Percentiles rank a stretch among this genome's conserved stretches.
Conservation (phyloP, 805 yeast species). For the Candida fluviatilis region DNA sequence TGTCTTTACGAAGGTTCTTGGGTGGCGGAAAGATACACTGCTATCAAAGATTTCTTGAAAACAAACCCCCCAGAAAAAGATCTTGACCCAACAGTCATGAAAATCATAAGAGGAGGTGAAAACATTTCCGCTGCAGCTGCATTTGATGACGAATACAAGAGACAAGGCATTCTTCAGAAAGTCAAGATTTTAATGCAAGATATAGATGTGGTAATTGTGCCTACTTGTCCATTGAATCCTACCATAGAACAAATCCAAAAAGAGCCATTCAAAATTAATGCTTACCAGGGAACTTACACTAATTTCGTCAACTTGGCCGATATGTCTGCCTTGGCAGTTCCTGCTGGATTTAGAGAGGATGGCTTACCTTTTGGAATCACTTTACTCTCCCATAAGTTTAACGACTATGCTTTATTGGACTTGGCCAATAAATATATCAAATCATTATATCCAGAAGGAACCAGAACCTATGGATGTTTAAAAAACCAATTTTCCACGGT, state of each 20-base stretch:
- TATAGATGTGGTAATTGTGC: constrained; percentile 79
- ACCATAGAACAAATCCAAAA: constrained; percentile 63
- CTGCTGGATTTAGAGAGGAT: constrained; percentile 79
- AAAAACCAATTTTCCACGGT: constrained; percentile 34
- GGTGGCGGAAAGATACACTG: constrained; percentile 94
- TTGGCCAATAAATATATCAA: constrained; percentile 71
- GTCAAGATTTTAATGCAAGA: constrained; percentile 51
- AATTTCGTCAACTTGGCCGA: constrained; percentile 95
- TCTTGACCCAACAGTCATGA: constrained; percentile 78
- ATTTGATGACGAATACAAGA: constrained; percentile 80
- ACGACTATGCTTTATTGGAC: constrained; percentile 85
- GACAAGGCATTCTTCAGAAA: constrained; percentile 72
- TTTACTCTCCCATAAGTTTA: constrained; percentile 71
- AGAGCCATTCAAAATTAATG: constrained; percentile 81
- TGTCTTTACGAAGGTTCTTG: constrained; percentile 97
- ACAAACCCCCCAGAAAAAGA: constrained; percentile 65
- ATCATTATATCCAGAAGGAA: constrained; percentile 35
- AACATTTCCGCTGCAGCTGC: constrained; percentile 77
- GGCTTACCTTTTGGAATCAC: constrained; percentile 92
- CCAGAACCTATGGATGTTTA: constrained; percentile 56
- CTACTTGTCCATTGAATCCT: constrained; percentile 93
- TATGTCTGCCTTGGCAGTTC: constrained; percentile 85
- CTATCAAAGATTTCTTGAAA: constrained; percentile 67
- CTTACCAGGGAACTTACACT: constrained; percentile 97
- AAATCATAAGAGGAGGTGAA: constrained; percentile 76